Evolutionary conservation across 768 basidiomycete genomes (phyloP).

Genomic region (Lactarius sanguifluus): DNA sequence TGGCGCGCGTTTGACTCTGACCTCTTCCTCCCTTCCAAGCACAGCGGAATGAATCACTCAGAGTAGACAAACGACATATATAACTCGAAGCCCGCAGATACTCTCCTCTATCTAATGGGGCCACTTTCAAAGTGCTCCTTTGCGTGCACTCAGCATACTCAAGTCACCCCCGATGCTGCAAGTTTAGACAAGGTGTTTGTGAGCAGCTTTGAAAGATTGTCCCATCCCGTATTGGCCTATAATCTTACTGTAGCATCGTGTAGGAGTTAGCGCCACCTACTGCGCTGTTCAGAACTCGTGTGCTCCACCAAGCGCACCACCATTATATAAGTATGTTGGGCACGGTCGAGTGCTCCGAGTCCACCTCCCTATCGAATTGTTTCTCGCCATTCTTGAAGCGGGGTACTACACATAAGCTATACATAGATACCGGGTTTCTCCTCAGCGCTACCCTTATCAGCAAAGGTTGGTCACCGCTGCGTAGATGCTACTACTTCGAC

Average conservation of each 20-base stretch:
- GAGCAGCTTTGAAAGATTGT: neutral
- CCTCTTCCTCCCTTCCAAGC: neutral
- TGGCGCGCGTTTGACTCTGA: neutral
- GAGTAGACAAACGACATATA: neutral
- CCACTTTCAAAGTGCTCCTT: neutral
- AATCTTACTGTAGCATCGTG: neutral
- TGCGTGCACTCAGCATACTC: neutral
- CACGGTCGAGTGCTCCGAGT: neutral
- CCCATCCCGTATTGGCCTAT: neutral
- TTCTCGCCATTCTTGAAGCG: conserved; percentile 60
- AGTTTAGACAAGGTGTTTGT: neutral
- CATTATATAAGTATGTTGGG: neutral
- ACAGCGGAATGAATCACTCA: neutral
- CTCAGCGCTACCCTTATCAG: conserved; percentile 60
- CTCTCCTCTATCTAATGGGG: neutral
- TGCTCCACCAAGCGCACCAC: too few species aligned
- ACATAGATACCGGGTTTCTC: conserved; percentile 41
- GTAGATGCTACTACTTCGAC: conserved; percentile 63
- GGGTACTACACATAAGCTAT: conserved; percentile 42
- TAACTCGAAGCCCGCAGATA: neutral
- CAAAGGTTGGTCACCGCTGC: conserved; percentile 61
- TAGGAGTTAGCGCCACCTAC: neutral
- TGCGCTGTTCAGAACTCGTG: neutral
- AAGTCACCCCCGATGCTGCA: neutral
- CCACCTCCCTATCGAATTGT: conserved; percentile 61